These are phyloP conservation scores for Cyclotella distinguenda DNA, from an alignment of 108 stramenopile species.

Conservation along the genomic window DNA sequence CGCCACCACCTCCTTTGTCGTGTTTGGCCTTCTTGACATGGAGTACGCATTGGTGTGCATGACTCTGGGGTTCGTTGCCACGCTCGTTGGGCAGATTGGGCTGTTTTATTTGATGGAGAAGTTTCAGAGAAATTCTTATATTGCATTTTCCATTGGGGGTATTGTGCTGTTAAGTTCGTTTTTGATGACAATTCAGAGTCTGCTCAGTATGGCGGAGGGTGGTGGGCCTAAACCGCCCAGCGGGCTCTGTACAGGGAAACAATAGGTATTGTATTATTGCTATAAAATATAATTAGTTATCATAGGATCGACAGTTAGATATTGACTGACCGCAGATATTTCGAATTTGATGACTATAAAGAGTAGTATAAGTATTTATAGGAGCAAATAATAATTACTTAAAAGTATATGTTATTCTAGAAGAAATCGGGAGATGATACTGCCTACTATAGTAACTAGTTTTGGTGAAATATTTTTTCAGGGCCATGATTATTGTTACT, in stretches of 20 bases:
- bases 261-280: constrained; percentile 11
- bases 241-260: constrained; percentile 36
- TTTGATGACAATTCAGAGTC: constrained; percentile 77
- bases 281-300: not conserved
- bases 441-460: not conserved
- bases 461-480: not conserved
- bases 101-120: constrained; percentile 84
- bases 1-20: constrained; percentile 89
- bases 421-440: not conserved
- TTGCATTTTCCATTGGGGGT: constrained; percentile 93
- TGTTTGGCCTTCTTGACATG: constrained; percentile 90
- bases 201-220: constrained; percentile 38
- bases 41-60: constrained; percentile 87
- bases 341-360: not conserved
- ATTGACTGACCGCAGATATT: too few relatives aligned
- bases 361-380: not conserved
- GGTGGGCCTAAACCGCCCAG: constrained; percentile 27
- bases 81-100: constrained; percentile 80
- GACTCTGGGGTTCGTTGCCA: constrained; percentile 81
- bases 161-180: constrained; percentile 85
- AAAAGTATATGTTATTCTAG: not conserved
- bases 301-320: not conserved
- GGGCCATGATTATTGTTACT: too few relatives aligned
- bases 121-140: constrained; percentile 90
- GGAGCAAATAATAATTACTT: not conserved